Evolutionary conservation across 2,329 filamentous ascomycete genomes (phyloP).

Genomic region (Boeremia lycopersici): DNA sequence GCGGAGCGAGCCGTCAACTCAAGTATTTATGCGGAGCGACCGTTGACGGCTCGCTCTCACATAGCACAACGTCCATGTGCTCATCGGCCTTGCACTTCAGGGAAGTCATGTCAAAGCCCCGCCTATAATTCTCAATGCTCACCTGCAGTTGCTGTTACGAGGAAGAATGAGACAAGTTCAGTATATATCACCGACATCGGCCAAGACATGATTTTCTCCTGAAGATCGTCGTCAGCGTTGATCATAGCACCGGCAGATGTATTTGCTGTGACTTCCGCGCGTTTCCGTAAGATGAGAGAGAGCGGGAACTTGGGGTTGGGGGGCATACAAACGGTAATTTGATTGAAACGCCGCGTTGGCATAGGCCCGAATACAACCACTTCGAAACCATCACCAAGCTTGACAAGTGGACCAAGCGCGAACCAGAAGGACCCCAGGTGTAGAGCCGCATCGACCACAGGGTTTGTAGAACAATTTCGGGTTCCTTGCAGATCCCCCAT

Average conservation of each 20-base stretch:
- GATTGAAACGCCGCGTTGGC: conserved; percentile 6
- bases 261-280: neutral
- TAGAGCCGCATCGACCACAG: conserved; percentile 2
- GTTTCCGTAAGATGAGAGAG: neutral
- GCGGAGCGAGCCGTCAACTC: neutral
- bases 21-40: neutral
- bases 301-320: neutral
- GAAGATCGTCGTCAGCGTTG: neutral
- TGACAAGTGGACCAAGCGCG: neutral
- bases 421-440: neutral
- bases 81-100: too few relatives aligned
- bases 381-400: conserved; percentile 5
- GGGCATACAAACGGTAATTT: conserved; percentile 7
- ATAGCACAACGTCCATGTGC: too few relatives aligned
- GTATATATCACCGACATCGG: neutral
- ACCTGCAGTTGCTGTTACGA: too few relatives aligned
- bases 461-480: neutral
- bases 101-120: too few relatives aligned
- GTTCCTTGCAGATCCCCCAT: conserved; percentile 1
- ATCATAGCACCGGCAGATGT: neutral
- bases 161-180: neutral
- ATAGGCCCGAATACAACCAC: conserved; percentile 9
- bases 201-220: neutral
- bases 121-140: too few relatives aligned
- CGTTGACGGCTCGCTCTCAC: neutral